Percentiles rank a stretch among this genome's conserved stretches.
These are phyloP conservation scores for Sporothrix mexicana DNA, from an alignment of 2,329 filamentous ascomycete species.

Conservation along the genomic window DNA sequence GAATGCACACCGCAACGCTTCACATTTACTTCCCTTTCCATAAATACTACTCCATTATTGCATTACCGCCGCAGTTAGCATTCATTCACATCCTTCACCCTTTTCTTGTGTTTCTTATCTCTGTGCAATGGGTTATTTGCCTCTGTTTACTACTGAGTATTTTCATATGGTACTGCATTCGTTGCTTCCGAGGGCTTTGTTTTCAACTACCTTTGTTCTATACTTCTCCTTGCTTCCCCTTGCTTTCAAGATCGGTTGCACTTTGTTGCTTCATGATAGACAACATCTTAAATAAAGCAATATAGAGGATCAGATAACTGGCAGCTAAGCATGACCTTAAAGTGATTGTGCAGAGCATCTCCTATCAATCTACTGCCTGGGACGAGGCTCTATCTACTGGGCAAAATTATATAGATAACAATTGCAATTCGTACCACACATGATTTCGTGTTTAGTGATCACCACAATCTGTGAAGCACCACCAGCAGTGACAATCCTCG, in stretches of 20 bases:
- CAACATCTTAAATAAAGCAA: neutral
- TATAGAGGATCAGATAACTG: neutral
- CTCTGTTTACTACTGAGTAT: neutral
- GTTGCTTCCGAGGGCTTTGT: neutral
- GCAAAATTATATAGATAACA: no score
- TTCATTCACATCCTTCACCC: conserved; percentile 20
- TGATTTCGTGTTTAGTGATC: no score
- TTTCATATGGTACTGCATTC: neutral
- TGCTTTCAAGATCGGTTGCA: neutral
- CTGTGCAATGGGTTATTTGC: neutral
- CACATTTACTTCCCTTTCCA: conserved; percentile 23
- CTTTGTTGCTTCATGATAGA: conserved; percentile 1
- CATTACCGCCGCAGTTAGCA: conserved; percentile 13
- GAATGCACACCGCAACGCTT: conserved; percentile 27
- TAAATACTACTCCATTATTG: conserved; percentile 23
- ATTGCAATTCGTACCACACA: no score
- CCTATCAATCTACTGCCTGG: no score
- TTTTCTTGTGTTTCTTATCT: neutral
- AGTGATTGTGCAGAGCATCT: no score
- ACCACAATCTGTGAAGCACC: no score
- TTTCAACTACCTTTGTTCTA: neutral
- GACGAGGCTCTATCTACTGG: no score
- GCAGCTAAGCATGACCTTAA: neutral
- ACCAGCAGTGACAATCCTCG: no score
- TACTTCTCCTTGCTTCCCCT: neutral